Evolutionary conservation across 768 basidiomycete genomes (phyloP).

Genomic region (Dioszegia aurantiaca): DNA sequence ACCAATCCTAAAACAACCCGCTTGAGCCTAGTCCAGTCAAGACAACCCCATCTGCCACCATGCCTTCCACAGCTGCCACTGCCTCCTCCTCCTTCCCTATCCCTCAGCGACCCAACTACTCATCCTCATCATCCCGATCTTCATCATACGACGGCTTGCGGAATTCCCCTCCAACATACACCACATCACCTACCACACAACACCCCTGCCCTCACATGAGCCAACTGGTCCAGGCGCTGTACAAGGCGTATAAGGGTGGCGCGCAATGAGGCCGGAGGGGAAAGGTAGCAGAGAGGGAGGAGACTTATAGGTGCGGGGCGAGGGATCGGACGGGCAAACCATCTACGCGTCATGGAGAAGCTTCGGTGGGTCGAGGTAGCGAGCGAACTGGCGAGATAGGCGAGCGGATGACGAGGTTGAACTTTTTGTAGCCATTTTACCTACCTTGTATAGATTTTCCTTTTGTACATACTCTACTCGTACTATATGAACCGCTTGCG

Average conservation of each 20-base stretch:
- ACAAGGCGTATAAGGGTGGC: constrained; percentile 19
- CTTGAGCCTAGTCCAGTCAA: too few species aligned
- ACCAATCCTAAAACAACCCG: too few species aligned
- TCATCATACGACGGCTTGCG: constrained; percentile 12
- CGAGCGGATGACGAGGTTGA: too few species aligned
- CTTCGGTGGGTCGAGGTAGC: too few species aligned
- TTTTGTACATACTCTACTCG: too few species aligned
- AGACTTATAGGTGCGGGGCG: too few species aligned
- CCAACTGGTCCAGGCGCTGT: constrained; percentile 27
- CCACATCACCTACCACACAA: constrained; percentile 12
- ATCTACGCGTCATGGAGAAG: too few species aligned
- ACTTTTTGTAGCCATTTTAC: too few species aligned
- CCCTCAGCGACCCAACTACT: constrained; percentile 4
- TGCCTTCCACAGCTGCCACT: neutral
- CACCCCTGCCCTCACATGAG: constrained; percentile 41
- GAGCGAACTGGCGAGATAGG: too few species aligned
- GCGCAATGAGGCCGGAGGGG: neutral
- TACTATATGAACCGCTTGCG: too few species aligned
- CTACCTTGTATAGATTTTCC: neutral
- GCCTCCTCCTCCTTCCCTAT: constrained; percentile 7
- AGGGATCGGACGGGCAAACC: too few species aligned
- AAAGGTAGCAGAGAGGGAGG: neutral
- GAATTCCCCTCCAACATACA: neutral
- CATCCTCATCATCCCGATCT: constrained; percentile 16
- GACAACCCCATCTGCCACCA: neutral